phyloP scores from a whole-genome alignment of 345 rosid species.

The Citrus trifoliata region DNA sequence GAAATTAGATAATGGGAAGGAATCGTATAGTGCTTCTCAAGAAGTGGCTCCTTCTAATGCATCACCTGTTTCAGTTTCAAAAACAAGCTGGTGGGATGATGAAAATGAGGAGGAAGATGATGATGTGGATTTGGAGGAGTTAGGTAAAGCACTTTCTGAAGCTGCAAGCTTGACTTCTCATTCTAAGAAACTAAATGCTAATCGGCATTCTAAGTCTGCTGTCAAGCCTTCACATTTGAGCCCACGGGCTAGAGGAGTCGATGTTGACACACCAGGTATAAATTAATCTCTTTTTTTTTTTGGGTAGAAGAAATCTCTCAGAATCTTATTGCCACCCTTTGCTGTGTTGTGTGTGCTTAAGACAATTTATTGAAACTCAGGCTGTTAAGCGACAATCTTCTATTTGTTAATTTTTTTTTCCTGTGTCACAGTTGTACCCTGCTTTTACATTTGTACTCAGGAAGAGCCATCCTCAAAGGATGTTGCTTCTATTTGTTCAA shows the following conservation, averaged over 20 bases:
- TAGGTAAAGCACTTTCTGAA: slow-evolving; percentile 58
- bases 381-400: not conserved
- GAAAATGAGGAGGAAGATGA: slow-evolving; percentile 48
- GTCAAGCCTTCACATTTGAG: slow-evolving; percentile 28
- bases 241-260: slow-evolving; percentile 18
- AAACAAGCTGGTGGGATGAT: slow-evolving; percentile 51
- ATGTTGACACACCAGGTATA: slow-evolving; percentile 41
- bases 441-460: slow-evolving; percentile 73
- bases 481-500: slow-evolving; percentile 36
- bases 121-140: slow-evolving; percentile 59
- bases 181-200: slow-evolving; percentile 34
- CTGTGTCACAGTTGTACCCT: slow-evolving; percentile 60
- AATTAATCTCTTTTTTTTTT: not conserved
- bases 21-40: slow-evolving; percentile 4
- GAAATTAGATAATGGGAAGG: slow-evolving; percentile 32
- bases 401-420: slow-evolving; percentile 10
- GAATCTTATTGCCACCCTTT: not conserved
- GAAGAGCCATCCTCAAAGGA: slow-evolving; percentile 42
- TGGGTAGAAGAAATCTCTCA: not conserved
- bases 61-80: slow-evolving; percentile 35
- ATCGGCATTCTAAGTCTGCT: slow-evolving; percentile 21
- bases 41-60: slow-evolving; percentile 10
- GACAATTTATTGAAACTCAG: not conserved
- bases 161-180: slow-evolving; percentile 52
- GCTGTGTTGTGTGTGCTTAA: not conserved